phyloP scores from a whole-genome alignment of 768 basidiomycete species.

The Agaricus sinodeliciosus region DNA sequence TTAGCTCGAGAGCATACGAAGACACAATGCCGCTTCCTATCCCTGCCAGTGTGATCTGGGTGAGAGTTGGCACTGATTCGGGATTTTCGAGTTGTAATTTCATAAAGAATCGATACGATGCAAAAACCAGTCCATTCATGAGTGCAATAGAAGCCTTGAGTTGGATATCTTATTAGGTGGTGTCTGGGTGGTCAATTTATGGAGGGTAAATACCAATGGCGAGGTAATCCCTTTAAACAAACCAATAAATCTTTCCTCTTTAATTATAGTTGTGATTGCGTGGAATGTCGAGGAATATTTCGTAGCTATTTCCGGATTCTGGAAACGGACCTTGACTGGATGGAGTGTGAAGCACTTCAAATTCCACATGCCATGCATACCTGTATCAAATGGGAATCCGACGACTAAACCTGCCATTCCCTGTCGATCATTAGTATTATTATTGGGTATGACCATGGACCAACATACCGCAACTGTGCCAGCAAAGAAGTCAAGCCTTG shows the following conservation, averaged over 20 bases:
- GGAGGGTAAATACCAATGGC: constrained; percentile 49
- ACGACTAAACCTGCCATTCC: constrained; percentile 63
- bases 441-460: background rate
- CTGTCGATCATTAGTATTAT: constrained; percentile 17
- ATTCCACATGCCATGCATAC: constrained; percentile 11
- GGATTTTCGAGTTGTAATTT: constrained; percentile 48
- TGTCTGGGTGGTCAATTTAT: background rate
- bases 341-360: background rate
- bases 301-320: constrained; percentile 49
- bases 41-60: constrained; percentile 73
- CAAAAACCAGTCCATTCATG: constrained; percentile 84
- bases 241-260: constrained; percentile 62
- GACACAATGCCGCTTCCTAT: constrained; percentile 73
- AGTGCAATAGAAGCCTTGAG: constrained; percentile 59
- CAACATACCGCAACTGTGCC: constrained; percentile 53
- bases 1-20: constrained; percentile 44
- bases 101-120: constrained; percentile 77
- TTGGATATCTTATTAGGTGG: background rate
- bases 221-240: constrained; percentile 75
- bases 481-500: constrained; percentile 70
- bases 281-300: constrained; percentile 61
- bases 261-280: constrained; percentile 60
- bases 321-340: constrained; percentile 76
- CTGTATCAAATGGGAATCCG: constrained; percentile 73
- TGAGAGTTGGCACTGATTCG: constrained; percentile 50